Evolutionary conservation across 192 early-diverging fungal genomes (phyloP).

Genomic region (Dispira parvispora): DNA sequence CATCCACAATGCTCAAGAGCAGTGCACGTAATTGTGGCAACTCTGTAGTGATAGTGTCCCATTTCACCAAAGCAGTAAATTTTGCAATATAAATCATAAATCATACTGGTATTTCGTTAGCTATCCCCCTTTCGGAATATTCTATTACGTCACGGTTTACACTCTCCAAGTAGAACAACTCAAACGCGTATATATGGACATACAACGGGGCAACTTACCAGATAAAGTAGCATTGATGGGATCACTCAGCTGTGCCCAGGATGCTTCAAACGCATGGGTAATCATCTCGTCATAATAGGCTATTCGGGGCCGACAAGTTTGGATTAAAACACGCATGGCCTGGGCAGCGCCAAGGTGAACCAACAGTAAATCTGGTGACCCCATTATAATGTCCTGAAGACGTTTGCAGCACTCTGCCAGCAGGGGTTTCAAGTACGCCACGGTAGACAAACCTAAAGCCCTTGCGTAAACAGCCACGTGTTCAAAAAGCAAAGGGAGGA

Average conservation of each 20-base stretch:
- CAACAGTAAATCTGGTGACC: background rate
- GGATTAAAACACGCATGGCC: background rate
- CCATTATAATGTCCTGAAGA: background rate
- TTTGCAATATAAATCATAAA: too few species aligned
- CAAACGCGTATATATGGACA: too few species aligned
- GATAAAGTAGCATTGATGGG: too few species aligned
- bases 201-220: too few species aligned
- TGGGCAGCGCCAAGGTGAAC: background rate
- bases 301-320: background rate
- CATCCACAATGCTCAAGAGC: too few species aligned
- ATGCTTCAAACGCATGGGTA: background rate
- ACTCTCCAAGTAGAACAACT: too few species aligned
- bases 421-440: background rate
- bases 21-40: too few species aligned
- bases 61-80: too few species aligned
- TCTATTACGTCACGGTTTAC: too few species aligned
- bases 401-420: background rate
- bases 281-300: background rate
- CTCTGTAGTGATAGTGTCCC: too few species aligned
- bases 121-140: too few species aligned
- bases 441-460: background rate
- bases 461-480: background rate
- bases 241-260: background rate
- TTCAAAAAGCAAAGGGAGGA: conserved; percentile 3
- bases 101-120: too few species aligned